phyloP scores from a whole-genome alignment of 1,139 yeast species.

The Neolecta irregularis region DNA sequence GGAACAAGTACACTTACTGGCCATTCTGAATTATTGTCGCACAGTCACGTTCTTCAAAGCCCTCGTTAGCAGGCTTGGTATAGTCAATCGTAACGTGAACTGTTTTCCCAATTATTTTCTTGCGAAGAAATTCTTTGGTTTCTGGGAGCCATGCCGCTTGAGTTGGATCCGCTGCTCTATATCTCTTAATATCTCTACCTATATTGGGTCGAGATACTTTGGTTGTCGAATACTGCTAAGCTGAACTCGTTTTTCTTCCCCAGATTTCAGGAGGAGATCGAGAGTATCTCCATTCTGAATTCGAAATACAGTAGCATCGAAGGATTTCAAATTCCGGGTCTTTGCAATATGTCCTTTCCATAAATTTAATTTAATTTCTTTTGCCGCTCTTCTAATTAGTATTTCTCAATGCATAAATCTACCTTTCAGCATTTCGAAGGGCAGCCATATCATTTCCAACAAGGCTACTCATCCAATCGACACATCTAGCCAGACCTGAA shows the following conservation, averaged over 20 bases:
- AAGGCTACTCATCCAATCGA: constrained; percentile 69
- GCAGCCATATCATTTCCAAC: constrained; percentile 54
- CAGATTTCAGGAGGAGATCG: constrained; percentile 25
- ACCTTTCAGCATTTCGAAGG: constrained; percentile 49
- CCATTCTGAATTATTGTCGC: constrained; percentile 41
- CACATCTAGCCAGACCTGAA: constrained; percentile 56
- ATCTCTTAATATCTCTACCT: constrained; percentile 59
- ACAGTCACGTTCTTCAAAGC: constrained; percentile 48
- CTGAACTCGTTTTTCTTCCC: constrained; percentile 18
- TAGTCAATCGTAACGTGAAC: constrained; percentile 50
- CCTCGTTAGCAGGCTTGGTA: constrained; percentile 46
- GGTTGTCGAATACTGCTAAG: constrained; percentile 24
- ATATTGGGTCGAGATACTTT: no score
- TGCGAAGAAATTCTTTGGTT: constrained; percentile 61
- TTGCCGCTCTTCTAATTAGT: constrained; percentile 33
- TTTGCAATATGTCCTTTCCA: constrained; percentile 33
- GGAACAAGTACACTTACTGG: no score
- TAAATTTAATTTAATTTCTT: constrained; percentile 42
- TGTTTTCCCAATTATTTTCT: constrained; percentile 51
- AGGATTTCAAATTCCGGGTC: constrained; percentile 24
- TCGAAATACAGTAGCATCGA: constrained; percentile 41
- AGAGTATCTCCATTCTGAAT: constrained; percentile 59
- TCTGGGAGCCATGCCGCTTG: constrained; percentile 44
- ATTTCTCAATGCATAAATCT: neutral
- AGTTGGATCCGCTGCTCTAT: constrained; percentile 43